Evolutionary conservation across 2,329 filamentous ascomycete species (phyloP), one percentile per base, ranked within the genome.

Genomic region (Purpureocillium lavendulum): DNA sequence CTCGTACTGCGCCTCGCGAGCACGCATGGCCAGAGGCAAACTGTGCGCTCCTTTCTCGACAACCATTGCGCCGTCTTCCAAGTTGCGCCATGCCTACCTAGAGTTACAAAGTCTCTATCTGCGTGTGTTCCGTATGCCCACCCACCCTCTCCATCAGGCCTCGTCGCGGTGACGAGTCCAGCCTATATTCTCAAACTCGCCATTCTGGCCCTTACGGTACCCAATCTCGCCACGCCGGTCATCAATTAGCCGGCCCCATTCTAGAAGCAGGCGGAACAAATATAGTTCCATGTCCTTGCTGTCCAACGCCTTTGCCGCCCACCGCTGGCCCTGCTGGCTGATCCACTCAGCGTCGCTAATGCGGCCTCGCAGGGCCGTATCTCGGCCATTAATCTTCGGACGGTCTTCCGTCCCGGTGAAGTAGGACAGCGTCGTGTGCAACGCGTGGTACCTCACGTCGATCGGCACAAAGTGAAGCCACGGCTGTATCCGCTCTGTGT

Each of bases 401-500:
- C 51, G 50, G 14, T 50, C 51, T 41, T 70, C 63, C 5, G 77
- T 66, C 0, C 82, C 84, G 4, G 71, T 65, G 52, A 92, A 90
- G 59, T 87, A 92, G 0, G 82, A 75, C 39, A 89, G 60, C 0
- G 81, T 86, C 45, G 77, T 79, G 66, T 84, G 87, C 31, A 92
- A 62, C 1, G 75, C 83, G 44, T 88, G 83, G 15, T 84, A 77
- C 3, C 86, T 73, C 2, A 82, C 49, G 54, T 92, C 86, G 13
- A 89, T 62, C 8, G 87, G 87, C 2, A 90, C 80, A 50, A 87
- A 92, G 56, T 94, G 86, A 33, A 81, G 65, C 86, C 86, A 94
- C 0, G 86, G 76, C 42, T 71, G 73, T 13, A 92, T 61, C 6
- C 87, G 75, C 36, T 81, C 78, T 42, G 85, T 82, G 59, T 82